phyloP scores from a whole-genome alignment of 2,329 filamentous ascomycete genomes.

The Myriosclerotinia duriaeana region DNA sequence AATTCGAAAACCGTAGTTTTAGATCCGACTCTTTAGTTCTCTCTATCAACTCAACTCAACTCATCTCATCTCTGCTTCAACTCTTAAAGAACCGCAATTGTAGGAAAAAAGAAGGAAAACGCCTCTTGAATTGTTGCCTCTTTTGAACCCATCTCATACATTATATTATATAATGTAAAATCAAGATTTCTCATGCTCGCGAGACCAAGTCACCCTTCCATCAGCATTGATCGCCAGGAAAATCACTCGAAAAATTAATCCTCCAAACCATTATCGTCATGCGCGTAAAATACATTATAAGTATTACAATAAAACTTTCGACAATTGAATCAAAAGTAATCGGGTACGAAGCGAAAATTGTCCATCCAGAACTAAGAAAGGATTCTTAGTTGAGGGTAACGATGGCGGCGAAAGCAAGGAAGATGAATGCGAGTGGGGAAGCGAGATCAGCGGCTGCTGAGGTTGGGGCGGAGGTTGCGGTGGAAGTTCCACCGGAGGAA shows the following conservation, averaged over 20 bases:
- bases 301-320: conserved; percentile 19
- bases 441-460: conserved; percentile 33
- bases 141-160: not conserved
- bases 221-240: not conserved
- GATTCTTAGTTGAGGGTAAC: conserved; percentile 36
- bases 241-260: conserved; percentile 14
- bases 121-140: not conserved
- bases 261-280: conserved; percentile 22
- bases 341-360: conserved; percentile 11
- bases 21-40: not conserved
- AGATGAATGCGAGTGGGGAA: conserved; percentile 38
- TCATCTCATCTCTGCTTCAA: not conserved
- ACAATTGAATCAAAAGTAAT: conserved; percentile 13
- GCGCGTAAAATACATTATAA: conserved; percentile 21
- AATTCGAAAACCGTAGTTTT: not conserved
- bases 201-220: not conserved
- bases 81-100: not conserved
- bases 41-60: not conserved
- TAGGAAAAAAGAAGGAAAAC: conserved; percentile 1
- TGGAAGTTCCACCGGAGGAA: conserved; percentile 15
- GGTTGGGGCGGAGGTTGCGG: conserved; percentile 24
- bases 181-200: not conserved
- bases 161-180: not conserved
- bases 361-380: not conserved
- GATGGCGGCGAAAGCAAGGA: conserved; percentile 38